Percentiles rank a stretch among this genome's conserved stretches.
Evolutionary conservation across 164 flowering plant genomes (phyloP).

Genomic region (Umbilicus rupestris): DNA sequence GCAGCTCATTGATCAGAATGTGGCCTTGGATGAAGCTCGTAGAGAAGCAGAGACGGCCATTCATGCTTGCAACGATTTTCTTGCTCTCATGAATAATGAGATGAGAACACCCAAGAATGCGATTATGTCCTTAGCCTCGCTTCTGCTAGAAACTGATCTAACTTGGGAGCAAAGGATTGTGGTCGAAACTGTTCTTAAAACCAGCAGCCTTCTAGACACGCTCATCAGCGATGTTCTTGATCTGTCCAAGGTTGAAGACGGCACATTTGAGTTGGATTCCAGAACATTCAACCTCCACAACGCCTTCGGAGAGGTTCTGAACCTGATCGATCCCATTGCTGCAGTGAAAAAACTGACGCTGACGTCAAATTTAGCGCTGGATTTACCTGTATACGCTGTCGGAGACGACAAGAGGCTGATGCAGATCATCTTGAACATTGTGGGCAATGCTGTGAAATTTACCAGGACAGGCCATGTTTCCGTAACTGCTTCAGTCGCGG

Average conservation of each 20-base stretch:
- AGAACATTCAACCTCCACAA: conserved; percentile 56
- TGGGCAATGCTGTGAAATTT: conserved; percentile 86
- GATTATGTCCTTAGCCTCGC: conserved; percentile 72
- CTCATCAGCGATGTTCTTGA: conserved; percentile 87
- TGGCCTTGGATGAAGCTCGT: conserved; percentile 80
- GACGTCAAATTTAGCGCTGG: conserved; percentile 44
- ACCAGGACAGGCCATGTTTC: conserved; percentile 69
- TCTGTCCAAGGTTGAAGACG: conserved; percentile 92
- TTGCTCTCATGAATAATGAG: conserved; percentile 93
- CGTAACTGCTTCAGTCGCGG: conserved; percentile 51
- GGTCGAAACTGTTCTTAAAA: conserved; percentile 79
- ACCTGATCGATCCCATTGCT: conserved; percentile 77
- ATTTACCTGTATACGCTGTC: conserved; percentile 61
- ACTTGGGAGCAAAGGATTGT: conserved; percentile 80
- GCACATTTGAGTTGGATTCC: conserved; percentile 68
- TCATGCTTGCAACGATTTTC: conserved; percentile 84
- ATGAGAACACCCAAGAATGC: conserved; percentile 95
- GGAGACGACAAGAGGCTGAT: conserved; percentile 87
- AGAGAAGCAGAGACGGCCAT: conserved; percentile 90
- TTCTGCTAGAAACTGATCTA: conserved; percentile 70
- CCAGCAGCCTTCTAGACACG: conserved; percentile 71
- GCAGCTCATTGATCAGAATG: conserved; percentile 80
- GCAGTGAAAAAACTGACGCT: conserved; percentile 57
- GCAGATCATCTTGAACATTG: conserved; percentile 70
- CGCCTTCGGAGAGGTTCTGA: conserved; percentile 56